A percentile compares a stretch with the other conserved stretches of the same genome.
Conservation (phyloP, 2,329 filamentous ascomycete species). For the Diaporthe aspalathi region DNA sequence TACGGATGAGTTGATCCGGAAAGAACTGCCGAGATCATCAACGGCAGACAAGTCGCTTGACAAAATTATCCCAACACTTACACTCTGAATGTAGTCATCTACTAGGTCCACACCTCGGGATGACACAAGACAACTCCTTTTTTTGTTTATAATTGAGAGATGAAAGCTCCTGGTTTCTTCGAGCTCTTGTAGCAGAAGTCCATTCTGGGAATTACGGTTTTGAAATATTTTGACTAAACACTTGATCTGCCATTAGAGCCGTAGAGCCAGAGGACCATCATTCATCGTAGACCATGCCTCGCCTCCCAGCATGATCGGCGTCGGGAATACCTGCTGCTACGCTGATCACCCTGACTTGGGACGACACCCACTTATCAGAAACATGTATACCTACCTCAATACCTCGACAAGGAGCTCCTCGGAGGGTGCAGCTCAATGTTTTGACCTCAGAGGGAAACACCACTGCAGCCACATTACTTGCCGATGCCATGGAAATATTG, state of each 20-base stretch:
- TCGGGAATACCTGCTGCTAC: neutral
- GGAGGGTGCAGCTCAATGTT: neutral
- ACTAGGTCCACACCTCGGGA: too few relatives aligned
- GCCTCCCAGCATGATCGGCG: constrained; percentile 15
- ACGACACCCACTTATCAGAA: too few relatives aligned
- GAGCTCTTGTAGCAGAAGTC: too few relatives aligned
- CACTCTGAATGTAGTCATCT: too few relatives aligned
- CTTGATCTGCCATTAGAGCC: too few relatives aligned
- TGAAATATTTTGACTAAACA: neutral
- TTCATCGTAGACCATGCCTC: neutral
- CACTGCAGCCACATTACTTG: neutral
- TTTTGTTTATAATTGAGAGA: too few relatives aligned
- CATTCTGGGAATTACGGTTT: too few relatives aligned
- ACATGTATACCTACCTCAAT: too few relatives aligned
- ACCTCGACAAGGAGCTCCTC: neutral
- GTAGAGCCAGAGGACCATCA: neutral
- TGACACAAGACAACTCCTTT: too few relatives aligned
- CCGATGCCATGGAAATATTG: neutral
- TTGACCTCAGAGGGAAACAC: neutral
- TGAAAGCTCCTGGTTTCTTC: too few relatives aligned
- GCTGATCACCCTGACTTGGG: neutral
- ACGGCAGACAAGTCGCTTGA: too few relatives aligned
- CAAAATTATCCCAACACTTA: neutral
- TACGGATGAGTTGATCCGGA: too few relatives aligned
- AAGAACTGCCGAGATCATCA: neutral